A percentile compares a stretch with the other conserved stretches of the same genome.
phyloP scores from a whole-genome alignment of 257 asterid genomes.

The Solanum arcanum region DNA sequence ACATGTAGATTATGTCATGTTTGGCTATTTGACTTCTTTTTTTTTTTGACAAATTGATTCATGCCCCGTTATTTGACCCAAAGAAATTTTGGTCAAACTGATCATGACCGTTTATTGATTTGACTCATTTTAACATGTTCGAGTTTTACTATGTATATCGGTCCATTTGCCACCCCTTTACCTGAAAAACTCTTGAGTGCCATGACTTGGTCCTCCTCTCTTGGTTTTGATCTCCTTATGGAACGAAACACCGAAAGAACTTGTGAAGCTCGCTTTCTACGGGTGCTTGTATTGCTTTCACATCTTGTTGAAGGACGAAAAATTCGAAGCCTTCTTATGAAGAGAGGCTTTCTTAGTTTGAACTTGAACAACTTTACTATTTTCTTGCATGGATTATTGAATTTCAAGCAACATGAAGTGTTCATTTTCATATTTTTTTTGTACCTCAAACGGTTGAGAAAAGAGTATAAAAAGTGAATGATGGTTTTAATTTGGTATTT shows the following conservation, averaged over 20 bases:
- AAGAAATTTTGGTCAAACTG: background rate
- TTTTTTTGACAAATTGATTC: no score
- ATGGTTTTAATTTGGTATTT: slow-evolving; percentile 1
- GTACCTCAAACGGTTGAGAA: background rate
- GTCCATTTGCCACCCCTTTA: background rate
- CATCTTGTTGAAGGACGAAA: slow-evolving; percentile 2
- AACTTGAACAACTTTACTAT: slow-evolving; percentile 31
- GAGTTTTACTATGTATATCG: background rate
- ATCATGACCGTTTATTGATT: background rate
- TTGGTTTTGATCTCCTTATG: background rate
- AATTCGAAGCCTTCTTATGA: slow-evolving; percentile 18
- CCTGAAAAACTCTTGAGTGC: slow-evolving; percentile 37
- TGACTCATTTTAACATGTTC: background rate
- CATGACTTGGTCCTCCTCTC: slow-evolving; percentile 23
- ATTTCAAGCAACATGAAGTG: slow-evolving; percentile 23
- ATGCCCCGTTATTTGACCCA: background rate
- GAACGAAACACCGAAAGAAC: slow-evolving; percentile 15
- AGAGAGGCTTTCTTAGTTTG: slow-evolving; percentile 39
- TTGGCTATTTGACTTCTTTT: background rate
- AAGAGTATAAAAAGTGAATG: slow-evolving; percentile 2
- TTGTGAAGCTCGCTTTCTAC: background rate
- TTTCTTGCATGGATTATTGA: slow-evolving; percentile 46
- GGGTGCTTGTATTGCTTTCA: background rate
- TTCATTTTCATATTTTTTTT: slow-evolving; percentile 11
- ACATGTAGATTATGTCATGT: background rate